phyloP scores from a whole-genome alignment of 176 grass and related monocot genomes.

The Triticum timopheevii region DNA sequence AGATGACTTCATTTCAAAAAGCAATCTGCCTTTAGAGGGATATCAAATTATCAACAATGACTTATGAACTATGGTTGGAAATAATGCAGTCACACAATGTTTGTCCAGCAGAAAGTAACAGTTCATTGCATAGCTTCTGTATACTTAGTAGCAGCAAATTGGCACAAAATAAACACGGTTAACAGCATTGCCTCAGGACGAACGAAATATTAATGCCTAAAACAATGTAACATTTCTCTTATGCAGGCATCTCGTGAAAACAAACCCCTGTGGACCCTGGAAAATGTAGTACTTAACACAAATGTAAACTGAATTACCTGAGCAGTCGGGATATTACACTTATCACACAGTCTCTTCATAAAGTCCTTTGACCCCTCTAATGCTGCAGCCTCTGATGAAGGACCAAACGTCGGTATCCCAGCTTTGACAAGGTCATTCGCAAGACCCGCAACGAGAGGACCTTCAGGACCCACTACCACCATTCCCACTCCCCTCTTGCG shows the following conservation, averaged over 20 bases:
- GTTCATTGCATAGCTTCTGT: not conserved
- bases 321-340: slow-evolving; percentile 83
- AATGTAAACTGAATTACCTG: slow-evolving; percentile 46
- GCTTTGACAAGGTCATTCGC: slow-evolving; percentile 60
- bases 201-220: not conserved
- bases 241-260: not conserved
- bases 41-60: too few relatives aligned
- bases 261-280: not conserved
- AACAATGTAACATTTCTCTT: not conserved
- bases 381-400: slow-evolving; percentile 73
- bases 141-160: not conserved
- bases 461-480: slow-evolving; percentile 87
- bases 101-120: not conserved
- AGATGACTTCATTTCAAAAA: not conserved
- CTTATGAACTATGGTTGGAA: not conserved
- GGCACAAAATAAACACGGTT: not conserved
- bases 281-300: not conserved
- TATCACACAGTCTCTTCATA: slow-evolving; percentile 87
- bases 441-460: slow-evolving; percentile 71
- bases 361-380: slow-evolving; percentile 92
- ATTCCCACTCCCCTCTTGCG: slow-evolving; percentile 55
- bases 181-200: not conserved
- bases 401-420: slow-evolving; percentile 68
- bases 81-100: not conserved
- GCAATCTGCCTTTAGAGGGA: not conserved